phyloP scores from a whole-genome alignment of 2,329 filamentous ascomycete genomes.

The Fonsecaea pedrosoi region DNA sequence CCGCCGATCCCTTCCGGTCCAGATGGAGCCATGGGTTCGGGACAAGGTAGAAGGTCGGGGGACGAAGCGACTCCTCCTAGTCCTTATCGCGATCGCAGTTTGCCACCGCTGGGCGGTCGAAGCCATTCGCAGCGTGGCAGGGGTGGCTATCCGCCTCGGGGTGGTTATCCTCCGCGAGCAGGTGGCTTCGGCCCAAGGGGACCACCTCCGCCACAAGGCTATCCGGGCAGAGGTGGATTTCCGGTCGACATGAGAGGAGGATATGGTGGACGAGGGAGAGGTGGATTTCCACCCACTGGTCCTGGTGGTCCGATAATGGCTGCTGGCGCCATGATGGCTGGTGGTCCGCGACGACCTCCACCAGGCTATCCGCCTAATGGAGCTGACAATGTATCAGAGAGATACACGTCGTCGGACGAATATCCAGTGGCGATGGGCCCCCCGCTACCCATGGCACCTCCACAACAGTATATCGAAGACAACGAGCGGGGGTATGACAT shows the following conservation, averaged over 20 bases:
- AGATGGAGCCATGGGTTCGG: conserved; percentile 39
- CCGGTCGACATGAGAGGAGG: conserved; percentile 43
- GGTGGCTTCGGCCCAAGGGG: conserved; percentile 51
- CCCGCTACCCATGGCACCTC: conserved; percentile 22
- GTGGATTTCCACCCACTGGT: conserved; percentile 32
- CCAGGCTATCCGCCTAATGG: conserved; percentile 57
- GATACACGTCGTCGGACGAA: conserved; percentile 52
- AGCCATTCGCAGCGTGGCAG: conserved; percentile 62
- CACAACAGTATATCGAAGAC: conserved; percentile 30
- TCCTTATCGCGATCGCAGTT: conserved; percentile 29
- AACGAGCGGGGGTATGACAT: conserved; percentile 44
- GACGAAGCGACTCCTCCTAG: conserved; percentile 29
- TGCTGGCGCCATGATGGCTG: conserved; percentile 51
- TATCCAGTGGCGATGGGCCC: conserved; percentile 28
- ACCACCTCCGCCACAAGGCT: conserved; percentile 48
- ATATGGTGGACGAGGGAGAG: conserved; percentile 41
- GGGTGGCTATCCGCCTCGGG: conserved; percentile 57
- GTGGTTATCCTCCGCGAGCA: conserved; percentile 33
- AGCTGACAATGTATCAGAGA: conserved; percentile 43
- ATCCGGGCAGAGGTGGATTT: conserved; percentile 49
- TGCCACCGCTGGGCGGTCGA: conserved; percentile 43
- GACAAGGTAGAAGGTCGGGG: conserved; percentile 27
- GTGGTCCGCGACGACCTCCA: conserved; percentile 54
- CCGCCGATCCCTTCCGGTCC: conserved; percentile 44
- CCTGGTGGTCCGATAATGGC: conserved; percentile 49